phyloP scores from a whole-genome alignment of 495 filamentous ascomycete species.

The Cercophora scortea region DNA sequence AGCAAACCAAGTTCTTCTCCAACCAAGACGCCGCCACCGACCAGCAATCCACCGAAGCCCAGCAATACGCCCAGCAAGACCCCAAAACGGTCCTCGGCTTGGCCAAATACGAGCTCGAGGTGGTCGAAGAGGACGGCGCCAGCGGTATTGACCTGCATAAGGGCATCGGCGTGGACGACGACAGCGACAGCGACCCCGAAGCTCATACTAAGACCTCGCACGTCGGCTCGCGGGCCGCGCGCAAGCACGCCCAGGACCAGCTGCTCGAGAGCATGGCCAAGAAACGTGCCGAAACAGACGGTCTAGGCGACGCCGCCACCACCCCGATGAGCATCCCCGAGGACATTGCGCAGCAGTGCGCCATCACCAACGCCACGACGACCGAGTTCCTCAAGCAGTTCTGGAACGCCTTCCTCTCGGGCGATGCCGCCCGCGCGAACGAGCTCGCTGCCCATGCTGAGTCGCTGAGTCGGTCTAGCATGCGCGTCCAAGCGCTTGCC shows the following conservation, averaged over 20 bases:
- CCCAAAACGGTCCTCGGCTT: constrained; percentile 56
- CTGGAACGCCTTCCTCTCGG: constrained; percentile 82
- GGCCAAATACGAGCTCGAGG: constrained; percentile 55
- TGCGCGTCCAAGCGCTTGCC: constrained; percentile 77
- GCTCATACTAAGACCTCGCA: constrained; percentile 38
- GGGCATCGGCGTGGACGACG: constrained; percentile 53
- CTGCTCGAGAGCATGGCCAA: constrained; percentile 44
- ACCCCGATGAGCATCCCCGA: constrained; percentile 57
- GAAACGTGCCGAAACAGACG: constrained; percentile 47
- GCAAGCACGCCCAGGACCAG: constrained; percentile 45
- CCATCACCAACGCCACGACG: constrained; percentile 83
- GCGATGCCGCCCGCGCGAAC: constrained; percentile 58
- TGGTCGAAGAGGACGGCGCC: constrained; percentile 35
- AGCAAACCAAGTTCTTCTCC: constrained; percentile 74
- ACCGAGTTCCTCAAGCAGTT: constrained; percentile 95
- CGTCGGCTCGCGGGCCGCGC: constrained; percentile 52
- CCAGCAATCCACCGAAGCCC: constrained; percentile 43
- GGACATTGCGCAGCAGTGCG: constrained; percentile 61
- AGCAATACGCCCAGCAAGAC: constrained; percentile 54
- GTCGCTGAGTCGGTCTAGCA: constrained; percentile 63
- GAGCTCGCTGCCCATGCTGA: constrained; percentile 73
- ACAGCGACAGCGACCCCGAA: constrained; percentile 62
- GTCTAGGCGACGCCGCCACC: constrained; percentile 23
- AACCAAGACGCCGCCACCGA: constrained; percentile 25
- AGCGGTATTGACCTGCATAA: constrained; percentile 50